Base-by-base conservation (phyloP, 2,329 filamentous ascomycete species). In the Arthrobotrys sinensis region DNA sequence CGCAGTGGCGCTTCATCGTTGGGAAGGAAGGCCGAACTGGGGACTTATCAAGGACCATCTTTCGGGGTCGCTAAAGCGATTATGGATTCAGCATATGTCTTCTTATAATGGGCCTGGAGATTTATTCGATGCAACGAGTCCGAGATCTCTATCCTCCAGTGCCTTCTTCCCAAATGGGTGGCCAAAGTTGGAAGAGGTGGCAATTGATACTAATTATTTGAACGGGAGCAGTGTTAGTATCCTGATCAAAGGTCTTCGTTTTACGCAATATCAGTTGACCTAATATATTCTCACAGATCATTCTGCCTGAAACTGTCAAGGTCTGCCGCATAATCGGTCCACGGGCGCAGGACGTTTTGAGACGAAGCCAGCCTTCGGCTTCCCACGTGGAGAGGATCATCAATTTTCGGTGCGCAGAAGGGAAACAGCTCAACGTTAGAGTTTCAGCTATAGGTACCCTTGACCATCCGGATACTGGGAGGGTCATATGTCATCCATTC, bases 151-250 rank as follows among this genome's bases (percentile, higher is more conserved):
- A 0, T 65, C 57, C 14, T 14, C 1, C 3, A 46, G 24, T 11
- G 19, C 34, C 0, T 76, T 76, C 21, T 69, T 69, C 38, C 72
- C 65, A 10, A 4, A 48, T 5, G 72, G 65, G 11, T 76, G 72
- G 72, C 72, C 72, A 8, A 36, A 32, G 6, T 45, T 69, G 16
- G 72, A 76, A 21, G 65, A 69, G 14, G 14, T 69, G 8, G 65
- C 65, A 0, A 34, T 76, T 8, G 57, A 64, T 5, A 8, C 46
- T 12, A 8, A 40, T 8, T 28, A 16, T 3, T 19, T 52, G n/a
- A 46, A 46, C 11, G 64, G 55, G 4, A 36, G 28, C 14, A 5
- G 24, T 8, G 70, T 76, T 28, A 4, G 70, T 67, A 34, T 14
- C 45, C n/a, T 28, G 7, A 3, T 10, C 14, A 34, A 50, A 24